Percentiles rank a stretch among this genome's conserved stretches.
Evolutionary conservation across 768 basidiomycete species (phyloP).

Genomic region (Boletus pseudopeckii): DNA sequence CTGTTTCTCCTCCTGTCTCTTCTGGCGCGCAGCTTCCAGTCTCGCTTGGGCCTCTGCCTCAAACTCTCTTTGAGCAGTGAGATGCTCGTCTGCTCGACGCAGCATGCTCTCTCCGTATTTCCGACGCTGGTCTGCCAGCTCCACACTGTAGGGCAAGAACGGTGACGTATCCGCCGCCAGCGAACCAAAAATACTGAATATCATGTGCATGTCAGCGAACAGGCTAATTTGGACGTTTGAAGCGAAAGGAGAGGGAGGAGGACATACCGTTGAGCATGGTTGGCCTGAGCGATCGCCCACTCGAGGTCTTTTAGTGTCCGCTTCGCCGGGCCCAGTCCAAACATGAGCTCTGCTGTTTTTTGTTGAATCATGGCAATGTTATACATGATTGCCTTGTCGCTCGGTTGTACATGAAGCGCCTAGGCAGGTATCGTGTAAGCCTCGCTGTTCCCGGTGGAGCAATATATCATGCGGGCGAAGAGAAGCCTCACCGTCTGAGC

Average conservation of each 20-base stretch:
- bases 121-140: conserved; percentile 84
- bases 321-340: conserved; percentile 67
- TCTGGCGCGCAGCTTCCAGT: conserved; percentile 71
- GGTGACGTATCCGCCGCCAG: conserved; percentile 71
- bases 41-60: conserved; percentile 71
- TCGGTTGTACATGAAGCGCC: conserved; percentile 82
- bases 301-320: conserved; percentile 80
- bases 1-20: conserved; percentile 76
- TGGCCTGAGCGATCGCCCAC: conserved; percentile 73
- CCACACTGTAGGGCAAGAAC: conserved; percentile 76
- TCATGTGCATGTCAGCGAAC: not conserved
- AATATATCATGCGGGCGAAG: not conserved
- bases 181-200: conserved; percentile 71
- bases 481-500: conserved; percentile 61
- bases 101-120: conserved; percentile 89
- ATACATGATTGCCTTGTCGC: conserved; percentile 87
- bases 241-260: not conserved
- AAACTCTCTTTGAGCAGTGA: conserved; percentile 63
- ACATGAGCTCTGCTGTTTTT: conserved; percentile 88
- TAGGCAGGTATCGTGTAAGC: conserved; percentile 29
- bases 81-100: conserved; percentile 76
- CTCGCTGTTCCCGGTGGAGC: not conserved
- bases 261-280: conserved; percentile 80
- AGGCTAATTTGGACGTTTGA: too few species aligned
- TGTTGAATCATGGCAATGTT: conserved; percentile 99